A percentile compares a stretch with the other conserved stretches of the same genome.
Evolutionary conservation across 2,329 filamentous ascomycete genomes (phyloP).

Genomic region (Penicillium sclerotiorum): DNA sequence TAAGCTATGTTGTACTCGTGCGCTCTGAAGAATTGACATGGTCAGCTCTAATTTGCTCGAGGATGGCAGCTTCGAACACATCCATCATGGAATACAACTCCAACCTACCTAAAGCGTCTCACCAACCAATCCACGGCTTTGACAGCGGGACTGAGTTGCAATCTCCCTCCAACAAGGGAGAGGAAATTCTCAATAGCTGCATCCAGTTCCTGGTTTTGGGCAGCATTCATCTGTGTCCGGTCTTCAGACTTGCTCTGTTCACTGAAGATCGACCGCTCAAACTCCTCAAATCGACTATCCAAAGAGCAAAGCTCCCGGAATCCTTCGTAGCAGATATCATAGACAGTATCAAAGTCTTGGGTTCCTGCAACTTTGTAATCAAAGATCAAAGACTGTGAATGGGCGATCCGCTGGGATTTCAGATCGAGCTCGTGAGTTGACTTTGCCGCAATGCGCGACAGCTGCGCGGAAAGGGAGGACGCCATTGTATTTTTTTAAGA

Average conservation of each 20-base stretch:
- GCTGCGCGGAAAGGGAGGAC: conserved; percentile 86
- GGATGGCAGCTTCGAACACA: not conserved
- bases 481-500: conserved; percentile 59
- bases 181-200: conserved; percentile 79
- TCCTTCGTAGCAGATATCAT: conserved; percentile 81
- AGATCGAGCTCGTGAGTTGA: conserved; percentile 90
- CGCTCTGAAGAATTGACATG: conserved; percentile 58
- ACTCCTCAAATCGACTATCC: conserved; percentile 75
- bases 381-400: conserved; percentile 94
- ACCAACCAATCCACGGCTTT: conserved; percentile 96
- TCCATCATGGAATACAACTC: too few relatives aligned
- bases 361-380: conserved; percentile 79
- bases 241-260: conserved; percentile 91
- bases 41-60: not conserved
- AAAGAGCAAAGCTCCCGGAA: conserved; percentile 89
- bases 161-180: conserved; percentile 71
- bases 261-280: conserved; percentile 81
- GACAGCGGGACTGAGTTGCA: conserved; percentile 83
- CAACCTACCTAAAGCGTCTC: conserved; percentile 75
- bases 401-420: conserved; percentile 87
- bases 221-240: conserved; percentile 76
- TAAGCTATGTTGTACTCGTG: conserved; percentile 86
- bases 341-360: conserved; percentile 89
- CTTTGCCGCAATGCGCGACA: conserved; percentile 87
- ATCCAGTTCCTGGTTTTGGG: conserved; percentile 82